Evolutionary conservation across 1,284 basidiomycete genomes (phyloP).

Genomic region (Anthracocystis setariae): DNA sequence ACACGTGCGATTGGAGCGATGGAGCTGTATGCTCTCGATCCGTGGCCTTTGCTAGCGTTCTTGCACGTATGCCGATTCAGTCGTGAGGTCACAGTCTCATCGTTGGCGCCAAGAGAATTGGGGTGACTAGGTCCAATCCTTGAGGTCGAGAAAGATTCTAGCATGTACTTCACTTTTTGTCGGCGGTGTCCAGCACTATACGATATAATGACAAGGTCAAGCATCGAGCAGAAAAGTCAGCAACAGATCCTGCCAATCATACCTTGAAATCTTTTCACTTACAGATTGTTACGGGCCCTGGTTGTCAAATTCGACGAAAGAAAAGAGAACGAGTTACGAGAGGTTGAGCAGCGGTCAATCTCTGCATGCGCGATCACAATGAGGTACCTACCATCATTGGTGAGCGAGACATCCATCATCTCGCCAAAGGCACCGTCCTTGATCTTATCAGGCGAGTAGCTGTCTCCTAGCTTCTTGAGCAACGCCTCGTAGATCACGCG

Average conservation of each 20-base stretch:
- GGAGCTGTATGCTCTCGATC: conserved; percentile 9
- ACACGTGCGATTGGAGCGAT: conserved; percentile 6
- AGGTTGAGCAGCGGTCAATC: background rate
- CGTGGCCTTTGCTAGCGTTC: background rate
- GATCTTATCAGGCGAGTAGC: conserved; percentile 48
- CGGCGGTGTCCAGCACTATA: conserved; percentile 54
- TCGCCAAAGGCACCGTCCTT: conserved; percentile 64
- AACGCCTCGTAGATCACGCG: conserved; percentile 55
- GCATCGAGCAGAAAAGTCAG: background rate
- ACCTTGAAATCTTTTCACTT: background rate
- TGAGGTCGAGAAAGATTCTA: background rate
- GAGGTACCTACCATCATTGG: conserved; percentile 55
- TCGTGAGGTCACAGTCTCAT: background rate
- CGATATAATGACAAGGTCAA: background rate
- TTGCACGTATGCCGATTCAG: conserved; percentile 5
- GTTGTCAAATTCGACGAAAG: too few relatives aligned
- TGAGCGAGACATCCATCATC: conserved; percentile 65
- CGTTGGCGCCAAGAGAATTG: too few relatives aligned
- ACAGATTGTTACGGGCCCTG: conserved; percentile 54
- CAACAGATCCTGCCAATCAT: background rate
- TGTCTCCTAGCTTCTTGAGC: conserved; percentile 44
- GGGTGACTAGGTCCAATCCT: too few relatives aligned
- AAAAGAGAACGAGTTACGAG: background rate
- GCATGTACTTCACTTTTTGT: conserved; percentile 43
- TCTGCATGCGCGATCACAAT: background rate